Conservation (phyloP, 768 basidiomycete species). For the Thelephora aurantiotincta region DNA sequence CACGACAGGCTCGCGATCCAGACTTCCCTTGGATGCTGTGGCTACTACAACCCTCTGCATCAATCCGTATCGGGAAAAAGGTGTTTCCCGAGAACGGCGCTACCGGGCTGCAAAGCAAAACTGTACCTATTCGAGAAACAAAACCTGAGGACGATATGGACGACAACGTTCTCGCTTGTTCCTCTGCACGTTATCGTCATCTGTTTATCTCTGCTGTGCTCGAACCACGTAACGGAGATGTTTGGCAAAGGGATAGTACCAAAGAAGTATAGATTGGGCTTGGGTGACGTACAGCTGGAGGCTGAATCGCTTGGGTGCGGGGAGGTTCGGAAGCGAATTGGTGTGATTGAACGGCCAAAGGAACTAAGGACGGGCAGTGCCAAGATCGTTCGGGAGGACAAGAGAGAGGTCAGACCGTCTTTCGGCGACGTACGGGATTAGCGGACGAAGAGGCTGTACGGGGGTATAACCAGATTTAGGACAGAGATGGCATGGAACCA, state of each 20-base stretch:
- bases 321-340: conserved; percentile 3
- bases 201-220: conserved; percentile 42
- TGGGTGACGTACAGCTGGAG: conserved; percentile 25
- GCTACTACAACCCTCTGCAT: conserved; percentile 47
- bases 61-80: conserved; percentile 39
- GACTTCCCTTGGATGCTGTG: conserved; percentile 50
- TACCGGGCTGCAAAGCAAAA: conserved; percentile 56
- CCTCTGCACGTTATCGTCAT: conserved; percentile 50
- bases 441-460: too few species aligned
- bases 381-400: conserved; percentile 13
- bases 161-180: conserved; percentile 38
- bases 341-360: conserved; percentile 11
- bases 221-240: conserved; percentile 46
- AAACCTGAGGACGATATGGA: conserved; percentile 33
- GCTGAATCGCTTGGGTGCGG: conserved; percentile 10
- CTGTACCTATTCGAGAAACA: conserved; percentile 39
- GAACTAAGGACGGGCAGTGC: conserved; percentile 9
- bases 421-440: too few species aligned
- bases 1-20: conserved; percentile 43
- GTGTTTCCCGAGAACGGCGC: conserved; percentile 46
- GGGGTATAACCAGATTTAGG: too few species aligned
- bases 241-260: conserved; percentile 60
- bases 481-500: too few species aligned
- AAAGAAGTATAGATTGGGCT: conserved; percentile 38
- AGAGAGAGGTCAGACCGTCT: background rate